Base-by-base conservation (phyloP, 2,329 filamentous ascomycete genomes). In the Exophiala sp. region DNA sequence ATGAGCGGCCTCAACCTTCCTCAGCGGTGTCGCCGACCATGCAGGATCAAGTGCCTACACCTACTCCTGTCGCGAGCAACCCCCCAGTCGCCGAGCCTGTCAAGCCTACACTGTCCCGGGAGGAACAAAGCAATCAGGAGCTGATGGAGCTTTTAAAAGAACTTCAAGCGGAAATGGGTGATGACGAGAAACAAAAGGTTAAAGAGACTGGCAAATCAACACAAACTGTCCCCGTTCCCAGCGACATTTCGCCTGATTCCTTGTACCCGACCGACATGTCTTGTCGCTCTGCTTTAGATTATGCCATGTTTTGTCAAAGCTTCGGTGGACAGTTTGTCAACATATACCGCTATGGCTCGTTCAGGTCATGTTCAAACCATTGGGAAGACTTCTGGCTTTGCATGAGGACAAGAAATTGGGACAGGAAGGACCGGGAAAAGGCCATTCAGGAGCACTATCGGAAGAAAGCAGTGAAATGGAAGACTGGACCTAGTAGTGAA, bases 341-440 rank as follows among this genome's bases (percentile, higher is more conserved):
- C 63, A 79, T 97, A 30, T 98, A 97, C 75, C 85, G 93, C 32
- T 84, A 88, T 65, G 93, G 93, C 55, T 72, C 75, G 35, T 73
- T 95, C 63, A 80, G 84, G 38, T 77, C 79, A 2, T 98, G 93
- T 75, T 80, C 76, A 55, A 85, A 94, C 59, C 83, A 89, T 56
- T 96, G 91, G 89, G 79, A 84, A 54, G 87, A 95, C 68, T 97
- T 95, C 70, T 95, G 90, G 86, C 91, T 96, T 72, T 98, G 93
- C 75, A 96, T 97, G 90, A 83, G 87, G 57, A 83, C 82, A 30
- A 82, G 85, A 62, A 76, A 77, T 1, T 81, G 81, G 63, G 68
- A 75, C 0, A 77, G 79, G 19, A 70, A 75, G 37, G 71, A 81
- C 58, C 80, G 81, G 61, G 81, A 78, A 52, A 77, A 70, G 56